Evolutionary conservation across 441 rosid genomes (phyloP), one percentile per base, ranked within the genome.

Genomic region (Euphorbia celastroides): DNA sequence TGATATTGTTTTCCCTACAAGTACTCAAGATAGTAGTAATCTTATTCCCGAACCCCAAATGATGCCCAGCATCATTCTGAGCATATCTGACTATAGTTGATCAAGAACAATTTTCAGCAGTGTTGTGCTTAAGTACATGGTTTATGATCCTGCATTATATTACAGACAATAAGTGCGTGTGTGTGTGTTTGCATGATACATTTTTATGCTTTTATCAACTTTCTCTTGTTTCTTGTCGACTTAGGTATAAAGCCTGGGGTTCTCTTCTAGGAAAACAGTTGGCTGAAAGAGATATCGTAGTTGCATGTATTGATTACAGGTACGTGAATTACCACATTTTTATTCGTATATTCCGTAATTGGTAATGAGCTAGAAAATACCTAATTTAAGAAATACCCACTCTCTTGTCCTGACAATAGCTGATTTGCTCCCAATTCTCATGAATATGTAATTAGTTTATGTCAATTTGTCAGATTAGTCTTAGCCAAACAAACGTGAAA

Each of bases 241-340:
- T 61, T 67, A 93, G 99, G 84, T 91, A 94, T 78, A 91, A 94
- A 79, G 99, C 99, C 22, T 94, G 99, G 99, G 97, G 99, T 74
- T 79, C 97, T 70, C 96, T 94, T 80, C 78, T 94, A 60, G 97
- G 99, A 60, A 79, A 86, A 62, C 96, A 94, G 76, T 79, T 94
- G 79, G 99, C 97, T 10, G 99, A 94, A 80, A 84, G 97, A 70
- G 96, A 87, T 70, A 86, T 94, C 65, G 81, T 94, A 25, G 99
- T 94, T 25, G 97, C 97, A 69, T 94, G 99, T 72, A 58, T 94
- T 50, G 97, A 94, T 83, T 91, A 94, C 86, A 86, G 99, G 99
- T 87, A 79, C 73, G 32, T 34, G 28, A 65, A 38, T 48, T 19
- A 48, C 42, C 26, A 1, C 19, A 31, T 31, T 36, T 17, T 50